Conservation (phyloP, 441 rosid species). For the Erodium chrysanthum region DNA sequence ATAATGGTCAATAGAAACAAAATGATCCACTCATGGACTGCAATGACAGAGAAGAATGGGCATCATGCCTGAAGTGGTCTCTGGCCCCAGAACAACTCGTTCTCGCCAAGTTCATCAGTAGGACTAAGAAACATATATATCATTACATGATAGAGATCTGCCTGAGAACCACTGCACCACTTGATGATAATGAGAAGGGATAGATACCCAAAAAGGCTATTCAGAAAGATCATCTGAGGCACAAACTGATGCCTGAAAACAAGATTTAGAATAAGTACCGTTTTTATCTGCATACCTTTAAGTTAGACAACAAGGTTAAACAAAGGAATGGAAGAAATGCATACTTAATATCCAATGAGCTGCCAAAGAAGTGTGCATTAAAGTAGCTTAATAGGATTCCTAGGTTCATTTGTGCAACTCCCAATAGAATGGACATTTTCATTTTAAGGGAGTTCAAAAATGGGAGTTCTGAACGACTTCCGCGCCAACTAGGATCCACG, state of each 20-base stretch:
- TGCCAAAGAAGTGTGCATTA: constrained; percentile 63
- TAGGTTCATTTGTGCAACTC: constrained; percentile 95
- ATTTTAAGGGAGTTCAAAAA: constrained; percentile 89
- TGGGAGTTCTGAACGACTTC: constrained; percentile 74
- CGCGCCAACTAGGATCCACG: constrained; percentile 89
- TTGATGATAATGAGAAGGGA: constrained; percentile 71
- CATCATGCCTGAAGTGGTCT: constrained; percentile 48
- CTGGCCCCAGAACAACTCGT: constrained; percentile 68
- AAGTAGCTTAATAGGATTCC: constrained; percentile 73
- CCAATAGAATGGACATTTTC: constrained; percentile 94
- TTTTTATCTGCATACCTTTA: not conserved
- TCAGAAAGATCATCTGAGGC: constrained; percentile 83
- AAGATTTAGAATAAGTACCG: not conserved
- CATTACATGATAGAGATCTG: constrained; percentile 84
- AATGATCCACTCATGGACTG: not conserved
- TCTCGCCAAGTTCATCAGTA: constrained; percentile 74
- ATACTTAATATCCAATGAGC: constrained; percentile 55
- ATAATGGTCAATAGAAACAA: constrained; percentile 14
- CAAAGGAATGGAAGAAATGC: not conserved
- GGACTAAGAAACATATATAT: constrained; percentile 96
- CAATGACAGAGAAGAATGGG: constrained; percentile 16
- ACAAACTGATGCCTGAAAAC: constrained; percentile 49
- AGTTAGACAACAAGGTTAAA: not conserved
- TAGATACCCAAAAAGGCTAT: constrained; percentile 81
- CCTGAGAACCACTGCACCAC: constrained; percentile 87